Evolutionary conservation across 1,139 yeast species (phyloP), one percentile per base, ranked within the genome.

Genomic region (Kodamaea plutei): DNA sequence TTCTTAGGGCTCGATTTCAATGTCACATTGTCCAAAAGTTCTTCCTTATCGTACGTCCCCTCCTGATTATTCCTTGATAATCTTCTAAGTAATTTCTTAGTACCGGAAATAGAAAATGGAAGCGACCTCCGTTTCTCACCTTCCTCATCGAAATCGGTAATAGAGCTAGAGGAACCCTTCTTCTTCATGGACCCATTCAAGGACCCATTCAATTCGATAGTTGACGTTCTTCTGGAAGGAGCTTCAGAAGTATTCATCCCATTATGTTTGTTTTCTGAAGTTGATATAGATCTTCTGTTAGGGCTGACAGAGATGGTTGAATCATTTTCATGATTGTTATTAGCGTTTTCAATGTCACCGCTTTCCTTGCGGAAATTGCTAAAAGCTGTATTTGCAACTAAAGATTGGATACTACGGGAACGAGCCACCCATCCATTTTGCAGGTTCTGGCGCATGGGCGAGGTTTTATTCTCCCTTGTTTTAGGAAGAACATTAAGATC

Each of bases 341-440:
- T 17, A 17, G 9, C 8, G 9, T 17, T 17, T 9, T 17, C 20
- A 13, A 11, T 24, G 4, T 15, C 19, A 20, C 30, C 23, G 9
- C 20, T 9, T 14, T 29, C 36, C 4, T 50, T 39, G 41, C 70
- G 56, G 31, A 67, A 64, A 32, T 61, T 64, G 40, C 50, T 64
- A 45, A 63, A 67, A 1, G 69, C 72, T 1, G 73, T 67, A 35
- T 66, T 66, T 22, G 64, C 58, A 0, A 58, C 58, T 33, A 64
- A 50, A 3, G 65, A 57, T 30, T 56, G 57, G 19, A 57, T 48
- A 28, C 34, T 34, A 6, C 37, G 25, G 3, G 39, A 28, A 7
- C 37, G 33, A 25, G 32, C 29, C 18, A 32, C 23, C 35, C 33
- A 25, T 4, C 27, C 34, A 16, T 19, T 25, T 48, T 45, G 24